Conservation (phyloP, 2,329 filamentous ascomycete species). For the Fusarium lyarnte region DNA sequence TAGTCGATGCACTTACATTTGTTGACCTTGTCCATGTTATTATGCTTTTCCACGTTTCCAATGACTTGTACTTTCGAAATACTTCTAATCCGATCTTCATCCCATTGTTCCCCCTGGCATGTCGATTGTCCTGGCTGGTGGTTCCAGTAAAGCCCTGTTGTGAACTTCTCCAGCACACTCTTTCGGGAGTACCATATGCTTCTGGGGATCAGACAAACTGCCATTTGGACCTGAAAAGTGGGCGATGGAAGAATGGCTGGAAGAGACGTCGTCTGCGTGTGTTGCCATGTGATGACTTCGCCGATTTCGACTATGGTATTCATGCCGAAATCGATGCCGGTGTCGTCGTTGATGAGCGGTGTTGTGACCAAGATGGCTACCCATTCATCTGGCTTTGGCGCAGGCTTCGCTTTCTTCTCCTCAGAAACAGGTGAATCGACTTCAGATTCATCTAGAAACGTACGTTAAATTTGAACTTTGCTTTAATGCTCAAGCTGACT, state of each 20-base stretch:
- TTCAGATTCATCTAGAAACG: neutral
- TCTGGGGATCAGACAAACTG: constrained; percentile 12
- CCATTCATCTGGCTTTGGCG: neutral
- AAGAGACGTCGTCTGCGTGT: neutral
- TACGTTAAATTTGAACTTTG: accelerated
- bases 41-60: neutral
- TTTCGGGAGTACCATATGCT: constrained; percentile 5
- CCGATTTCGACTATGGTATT: neutral
- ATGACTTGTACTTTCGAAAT: constrained; percentile 9
- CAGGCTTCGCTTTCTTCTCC: neutral
- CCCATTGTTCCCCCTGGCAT: neutral
- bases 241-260: neutral
- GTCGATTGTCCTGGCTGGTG: neutral
- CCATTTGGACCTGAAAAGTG: neutral
- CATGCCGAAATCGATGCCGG: neutral
- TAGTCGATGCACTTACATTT: neutral
- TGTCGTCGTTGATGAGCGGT: neutral
- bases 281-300: constrained; percentile 3
- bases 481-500: accelerated
- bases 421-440: neutral
- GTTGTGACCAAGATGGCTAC: constrained; percentile 5
- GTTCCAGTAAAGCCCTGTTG: constrained; percentile 5
- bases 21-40: neutral
- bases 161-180: constrained; percentile 8
- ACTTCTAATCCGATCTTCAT: neutral